These are phyloP conservation scores for Pterocarpus santalinus DNA, from an alignment of 306 rosid species.

Conservation along the genomic window DNA sequence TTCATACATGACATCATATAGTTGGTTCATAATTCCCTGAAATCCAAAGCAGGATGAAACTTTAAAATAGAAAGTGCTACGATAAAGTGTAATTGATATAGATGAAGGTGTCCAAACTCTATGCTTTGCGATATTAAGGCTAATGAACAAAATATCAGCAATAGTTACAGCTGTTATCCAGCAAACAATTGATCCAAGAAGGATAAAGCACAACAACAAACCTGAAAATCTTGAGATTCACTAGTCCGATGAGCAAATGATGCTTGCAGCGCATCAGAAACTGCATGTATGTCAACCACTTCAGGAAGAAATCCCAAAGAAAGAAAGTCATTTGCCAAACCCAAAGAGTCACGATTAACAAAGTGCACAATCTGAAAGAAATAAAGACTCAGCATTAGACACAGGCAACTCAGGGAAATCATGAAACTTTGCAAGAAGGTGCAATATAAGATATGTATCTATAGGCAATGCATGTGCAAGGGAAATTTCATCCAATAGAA, in stretches of 20 bases:
- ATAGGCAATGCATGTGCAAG: background rate
- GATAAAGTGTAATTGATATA: slow-evolving; percentile 12
- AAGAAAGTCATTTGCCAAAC: slow-evolving; percentile 97
- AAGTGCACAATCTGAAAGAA: slow-evolving; percentile 97
- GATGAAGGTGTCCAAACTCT: slow-evolving; percentile 15
- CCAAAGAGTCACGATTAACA: slow-evolving; percentile 94
- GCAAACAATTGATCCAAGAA: slow-evolving; percentile 25
- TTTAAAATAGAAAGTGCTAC: slow-evolving; percentile 15
- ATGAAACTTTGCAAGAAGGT: slow-evolving; percentile 24
- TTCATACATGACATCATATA: slow-evolving; percentile 86
- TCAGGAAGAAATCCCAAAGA: slow-evolving; percentile 97
- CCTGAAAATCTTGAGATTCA: slow-evolving; percentile 95
- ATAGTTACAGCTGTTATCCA: slow-evolving; percentile 7
- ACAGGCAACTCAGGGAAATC: slow-evolving; percentile 28
- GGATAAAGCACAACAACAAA: slow-evolving; percentile 45
- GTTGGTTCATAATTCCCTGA: slow-evolving; percentile 94
- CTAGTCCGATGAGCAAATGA: slow-evolving; percentile 64
- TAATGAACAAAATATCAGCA: slow-evolving; percentile 41
- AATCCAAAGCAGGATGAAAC: slow-evolving; percentile 54
- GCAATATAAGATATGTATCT: slow-evolving; percentile 9
- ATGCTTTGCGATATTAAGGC: slow-evolving; percentile 33
- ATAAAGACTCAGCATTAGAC: slow-evolving; percentile 48
- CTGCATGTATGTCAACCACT: slow-evolving; percentile 71
- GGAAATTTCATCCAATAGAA: slow-evolving; percentile 26
- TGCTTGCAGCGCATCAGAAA: slow-evolving; percentile 77